These are phyloP conservation scores for Lentinula edodes DNA, from an alignment of 768 basidiomycete species.

Conservation along the genomic window DNA sequence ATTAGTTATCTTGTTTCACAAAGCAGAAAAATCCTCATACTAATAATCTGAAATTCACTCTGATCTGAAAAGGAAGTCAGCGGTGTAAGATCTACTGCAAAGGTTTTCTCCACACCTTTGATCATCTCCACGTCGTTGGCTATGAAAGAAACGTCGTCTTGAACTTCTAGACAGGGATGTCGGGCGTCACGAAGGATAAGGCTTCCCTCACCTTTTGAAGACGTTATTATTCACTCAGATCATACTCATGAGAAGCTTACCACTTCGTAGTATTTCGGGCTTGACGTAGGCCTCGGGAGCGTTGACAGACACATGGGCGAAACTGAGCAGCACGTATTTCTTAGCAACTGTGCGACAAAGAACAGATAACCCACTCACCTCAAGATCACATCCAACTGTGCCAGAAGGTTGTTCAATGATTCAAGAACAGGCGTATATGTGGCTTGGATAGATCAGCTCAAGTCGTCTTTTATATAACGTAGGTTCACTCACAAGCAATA, in stretches of 20 bases:
- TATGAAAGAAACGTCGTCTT: slow-evolving; percentile 94
- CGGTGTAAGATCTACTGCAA: neutral
- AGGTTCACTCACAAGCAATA: slow-evolving; percentile 71
- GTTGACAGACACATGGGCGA: slow-evolving; percentile 86
- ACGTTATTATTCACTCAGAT: neutral
- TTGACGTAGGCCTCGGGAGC: slow-evolving; percentile 88
- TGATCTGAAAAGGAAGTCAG: slow-evolving; percentile 37
- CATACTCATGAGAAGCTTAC: slow-evolving; percentile 26
- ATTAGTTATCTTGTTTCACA: neutral
- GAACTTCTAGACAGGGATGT: slow-evolving; percentile 95
- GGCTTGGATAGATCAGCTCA: slow-evolving; percentile 38
- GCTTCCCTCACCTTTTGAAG: slow-evolving; percentile 62
- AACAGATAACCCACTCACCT: slow-evolving; percentile 44
- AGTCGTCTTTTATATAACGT: neutral
- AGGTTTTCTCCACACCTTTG: slow-evolving; percentile 46
- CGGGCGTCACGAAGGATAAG: slow-evolving; percentile 80
- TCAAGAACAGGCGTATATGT: slow-evolving; percentile 91
- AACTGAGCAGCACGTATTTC: slow-evolving; percentile 36
- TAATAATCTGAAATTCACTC: slow-evolving; percentile 95
- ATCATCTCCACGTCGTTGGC: slow-evolving; percentile 94
- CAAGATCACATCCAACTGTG: slow-evolving; percentile 86
- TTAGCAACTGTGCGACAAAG: neutral
- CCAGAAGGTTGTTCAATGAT: slow-evolving; percentile 74
- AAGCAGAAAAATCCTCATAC: slow-evolving; percentile 30
- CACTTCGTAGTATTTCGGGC: slow-evolving; percentile 73